Evolutionary conservation across 176 grass and related monocot genomes (phyloP).

Genomic region (Cymbopogon citratus): DNA sequence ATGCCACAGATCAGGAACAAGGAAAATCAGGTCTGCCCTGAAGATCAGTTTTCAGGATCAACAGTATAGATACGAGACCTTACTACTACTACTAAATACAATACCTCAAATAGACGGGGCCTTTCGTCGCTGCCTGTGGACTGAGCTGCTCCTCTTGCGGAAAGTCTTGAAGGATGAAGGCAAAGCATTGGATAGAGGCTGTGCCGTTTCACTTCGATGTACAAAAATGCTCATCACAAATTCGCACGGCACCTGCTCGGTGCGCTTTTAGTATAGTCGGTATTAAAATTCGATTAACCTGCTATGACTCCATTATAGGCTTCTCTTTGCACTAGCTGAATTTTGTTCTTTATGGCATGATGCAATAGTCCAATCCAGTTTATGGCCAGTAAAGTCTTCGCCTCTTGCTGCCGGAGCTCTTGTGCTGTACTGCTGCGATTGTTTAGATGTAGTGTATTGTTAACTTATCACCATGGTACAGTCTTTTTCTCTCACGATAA

Average conservation of each 20-base stretch:
- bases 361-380: neutral
- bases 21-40: conserved; percentile 30
- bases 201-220: conserved; percentile 8
- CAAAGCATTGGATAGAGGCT: neutral
- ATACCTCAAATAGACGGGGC: conserved; percentile 21
- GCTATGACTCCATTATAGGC: neutral
- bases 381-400: neutral
- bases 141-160: neutral
- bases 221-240: conserved; percentile 16
- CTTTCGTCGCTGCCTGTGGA: conserved; percentile 9
- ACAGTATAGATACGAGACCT: conserved; percentile 39
- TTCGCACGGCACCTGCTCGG: conserved; percentile 20
- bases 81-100: conserved; percentile 30
- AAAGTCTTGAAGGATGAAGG: neutral
- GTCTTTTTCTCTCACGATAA: too few species aligned
- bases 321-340: neutral
- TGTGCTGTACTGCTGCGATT: too few species aligned
- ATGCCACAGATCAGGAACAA: conserved; percentile 45
- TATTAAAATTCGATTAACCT: conserved; percentile 15
- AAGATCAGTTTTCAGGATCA: conserved; percentile 12
- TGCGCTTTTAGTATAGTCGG: conserved; percentile 16
- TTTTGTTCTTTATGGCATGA: neutral
- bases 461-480: too few species aligned
- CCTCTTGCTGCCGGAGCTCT: neutral
- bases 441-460: too few species aligned